Percentiles rank a stretch among this genome's conserved stretches.
Evolutionary conservation across 345 rosid genomes (phyloP).

Genomic region (Jatropha curcas): DNA sequence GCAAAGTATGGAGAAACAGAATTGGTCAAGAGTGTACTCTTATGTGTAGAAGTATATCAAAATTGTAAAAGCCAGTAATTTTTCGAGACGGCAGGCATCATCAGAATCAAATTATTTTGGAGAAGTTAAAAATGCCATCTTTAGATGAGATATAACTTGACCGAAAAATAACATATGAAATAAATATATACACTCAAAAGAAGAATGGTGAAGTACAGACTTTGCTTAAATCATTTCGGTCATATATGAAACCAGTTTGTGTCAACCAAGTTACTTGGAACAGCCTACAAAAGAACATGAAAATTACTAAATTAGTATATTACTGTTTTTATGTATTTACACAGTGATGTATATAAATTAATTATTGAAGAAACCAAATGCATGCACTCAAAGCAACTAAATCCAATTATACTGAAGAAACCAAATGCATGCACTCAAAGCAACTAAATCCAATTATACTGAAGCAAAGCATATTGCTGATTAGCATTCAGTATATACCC

Average conservation of each 20-base stretch:
- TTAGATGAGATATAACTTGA: neutral
- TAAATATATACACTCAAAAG: constrained; percentile 1
- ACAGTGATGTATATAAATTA: constrained; percentile 9
- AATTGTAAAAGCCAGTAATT: neutral
- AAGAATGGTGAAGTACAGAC: constrained; percentile 56
- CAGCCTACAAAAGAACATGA: constrained; percentile 72
- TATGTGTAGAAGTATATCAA: neutral
- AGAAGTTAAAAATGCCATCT: neutral
- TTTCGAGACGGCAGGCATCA: too few species aligned
- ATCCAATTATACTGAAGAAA: constrained; percentile 16
- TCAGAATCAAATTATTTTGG: neutral
- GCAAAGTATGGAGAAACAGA: too few species aligned
- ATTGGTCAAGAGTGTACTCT: neutral
- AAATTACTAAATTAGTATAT: constrained; percentile 33
- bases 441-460: neutral
- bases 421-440: neutral
- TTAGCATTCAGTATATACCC: neutral
- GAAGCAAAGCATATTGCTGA: neutral
- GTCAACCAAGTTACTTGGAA: constrained; percentile 93
- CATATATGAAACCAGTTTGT: constrained; percentile 82
- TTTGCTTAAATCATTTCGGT: constrained; percentile 62
- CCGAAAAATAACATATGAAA: neutral
- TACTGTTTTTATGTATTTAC: neutral
- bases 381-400: neutral
- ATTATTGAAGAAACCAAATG: constrained; percentile 10